Conservation (phyloP, 768 basidiomycete species). For the Mycena alexandri region DNA sequence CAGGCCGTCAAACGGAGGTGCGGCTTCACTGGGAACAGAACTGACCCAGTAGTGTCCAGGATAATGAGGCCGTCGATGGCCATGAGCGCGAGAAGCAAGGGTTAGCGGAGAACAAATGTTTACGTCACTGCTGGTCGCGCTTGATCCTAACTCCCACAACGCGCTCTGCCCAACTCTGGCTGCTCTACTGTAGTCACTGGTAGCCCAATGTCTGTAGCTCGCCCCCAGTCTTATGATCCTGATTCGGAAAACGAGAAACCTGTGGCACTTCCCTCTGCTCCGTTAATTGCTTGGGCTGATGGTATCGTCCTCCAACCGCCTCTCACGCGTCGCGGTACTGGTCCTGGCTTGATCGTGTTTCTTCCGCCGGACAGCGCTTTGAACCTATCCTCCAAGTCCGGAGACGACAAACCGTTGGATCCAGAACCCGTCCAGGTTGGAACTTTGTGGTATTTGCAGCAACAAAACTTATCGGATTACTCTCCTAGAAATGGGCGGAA, state of each 20-base stretch:
- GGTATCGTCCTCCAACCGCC: conserved; percentile 59
- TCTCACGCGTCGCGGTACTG: conserved; percentile 60
- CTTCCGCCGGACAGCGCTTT: conserved; percentile 48
- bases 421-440: conserved; percentile 55
- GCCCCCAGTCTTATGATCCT: conserved; percentile 51
- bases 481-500: conserved; percentile 61
- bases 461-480: neutral
- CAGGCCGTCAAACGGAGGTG: conserved; percentile 34
- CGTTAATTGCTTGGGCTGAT: conserved; percentile 45
- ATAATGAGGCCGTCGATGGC: conserved; percentile 87
- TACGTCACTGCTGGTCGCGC: conserved; percentile 3
- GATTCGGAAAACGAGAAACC: conserved; percentile 54
- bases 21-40: conserved; percentile 36
- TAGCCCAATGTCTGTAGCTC: conserved; percentile 31
- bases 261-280: conserved; percentile 58
- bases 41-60: conserved; percentile 80
- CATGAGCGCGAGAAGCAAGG: conserved; percentile 56
- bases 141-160: too few relatives aligned
- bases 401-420: conserved; percentile 52
- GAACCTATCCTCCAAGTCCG: conserved; percentile 40
- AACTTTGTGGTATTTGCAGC: neutral
- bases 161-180: too few relatives aligned
- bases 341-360: conserved; percentile 61
- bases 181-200: too few relatives aligned
- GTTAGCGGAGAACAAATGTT: neutral